Percentiles rank a stretch among this genome's conserved stretches.
These are phyloP conservation scores for Clitopilus passeckerianus DNA, from an alignment of 768 basidiomycete species.

Conservation along the genomic window DNA sequence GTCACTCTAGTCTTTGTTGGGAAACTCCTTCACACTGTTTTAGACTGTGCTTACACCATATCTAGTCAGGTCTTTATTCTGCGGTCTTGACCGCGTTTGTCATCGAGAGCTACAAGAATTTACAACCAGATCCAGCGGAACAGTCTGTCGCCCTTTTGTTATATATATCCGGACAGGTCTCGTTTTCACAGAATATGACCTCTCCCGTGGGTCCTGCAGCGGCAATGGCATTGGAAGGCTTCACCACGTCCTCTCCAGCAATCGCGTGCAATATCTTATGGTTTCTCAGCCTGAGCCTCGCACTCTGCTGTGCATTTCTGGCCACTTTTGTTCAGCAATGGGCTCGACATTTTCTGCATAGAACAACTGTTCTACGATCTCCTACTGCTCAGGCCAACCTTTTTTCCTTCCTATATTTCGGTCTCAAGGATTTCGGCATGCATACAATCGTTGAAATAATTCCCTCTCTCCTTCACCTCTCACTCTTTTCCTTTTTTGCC, in stretches of 20 bases:
- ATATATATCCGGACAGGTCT: constrained; percentile 1
- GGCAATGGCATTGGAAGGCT: background rate
- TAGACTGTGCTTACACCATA: background rate
- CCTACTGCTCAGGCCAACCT: background rate
- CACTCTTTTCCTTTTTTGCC: background rate
- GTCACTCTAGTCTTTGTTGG: background rate
- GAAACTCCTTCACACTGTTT: background rate
- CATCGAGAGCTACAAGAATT: constrained; percentile 16
- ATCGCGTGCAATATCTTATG: constrained; percentile 18
- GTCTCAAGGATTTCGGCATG: background rate
- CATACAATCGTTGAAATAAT: background rate
- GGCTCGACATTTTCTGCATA: background rate
- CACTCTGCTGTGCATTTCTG: constrained; percentile 19
- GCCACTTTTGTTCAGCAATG: constrained; percentile 18
- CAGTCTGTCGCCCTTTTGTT: constrained; percentile 5
- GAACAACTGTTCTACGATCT: background rate
- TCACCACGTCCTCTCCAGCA: background rate
- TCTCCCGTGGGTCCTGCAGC: background rate
- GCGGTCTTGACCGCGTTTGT: constrained; percentile 19
- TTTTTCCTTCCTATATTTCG: background rate
- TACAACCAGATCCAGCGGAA: constrained; percentile 9
- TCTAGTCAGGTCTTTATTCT: constrained; percentile 19
- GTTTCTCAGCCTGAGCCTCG: constrained; percentile 20
- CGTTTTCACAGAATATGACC: background rate
- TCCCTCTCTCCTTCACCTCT: background rate